Evolutionary conservation across 2,329 filamentous ascomycete species (phyloP), one percentile per base, ranked within the genome.

Genomic region (Herpotrichia juniperi): DNA sequence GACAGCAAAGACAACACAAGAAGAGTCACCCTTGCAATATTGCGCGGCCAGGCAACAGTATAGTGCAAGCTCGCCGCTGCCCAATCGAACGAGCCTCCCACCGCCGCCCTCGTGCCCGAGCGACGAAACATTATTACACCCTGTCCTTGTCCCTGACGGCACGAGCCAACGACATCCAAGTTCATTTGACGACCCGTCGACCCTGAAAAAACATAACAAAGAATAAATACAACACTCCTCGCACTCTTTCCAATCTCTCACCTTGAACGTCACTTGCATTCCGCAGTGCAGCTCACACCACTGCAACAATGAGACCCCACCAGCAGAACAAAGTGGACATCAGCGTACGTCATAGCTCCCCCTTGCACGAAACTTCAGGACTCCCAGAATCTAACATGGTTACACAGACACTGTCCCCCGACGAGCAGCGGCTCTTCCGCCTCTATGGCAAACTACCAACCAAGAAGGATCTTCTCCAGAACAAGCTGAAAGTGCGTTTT

Each of bases 271-370:
- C 59, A 57, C 55, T 44, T 22, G 37, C 56, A 53, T 50, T 53
- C 44, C 52, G n/a, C 48, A 19, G 30, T 42, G 54, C 50, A 54
- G 44, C 50, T 24, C 46, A 24, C 37, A 37, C 37, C 48, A 54
- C 60, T 61, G 58, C 62, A 62, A 66, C 58, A 61, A 96, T 97
- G 91, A 97, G 97, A 76, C 93, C 93, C 66, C 91, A 93, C 76
- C 91, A 97, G 83, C 93, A 96, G 84, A 97, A 97, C 84, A 97
- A 99, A 83, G 84, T 97, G 69, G 94, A 99, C 78, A 84, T 97
- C 78, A 93, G 85, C 82, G 94, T 97, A 80, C 81, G 90, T 84
- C 58, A 62, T 61, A 49, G 28, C 25, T 42, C 51, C 56, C 57
- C 54, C 62, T 51, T 56, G 24, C 42, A 42, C 49, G 22, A 22